Conservation (phyloP, 2,329 filamentous ascomycete species). For the Penicillium freii region DNA sequence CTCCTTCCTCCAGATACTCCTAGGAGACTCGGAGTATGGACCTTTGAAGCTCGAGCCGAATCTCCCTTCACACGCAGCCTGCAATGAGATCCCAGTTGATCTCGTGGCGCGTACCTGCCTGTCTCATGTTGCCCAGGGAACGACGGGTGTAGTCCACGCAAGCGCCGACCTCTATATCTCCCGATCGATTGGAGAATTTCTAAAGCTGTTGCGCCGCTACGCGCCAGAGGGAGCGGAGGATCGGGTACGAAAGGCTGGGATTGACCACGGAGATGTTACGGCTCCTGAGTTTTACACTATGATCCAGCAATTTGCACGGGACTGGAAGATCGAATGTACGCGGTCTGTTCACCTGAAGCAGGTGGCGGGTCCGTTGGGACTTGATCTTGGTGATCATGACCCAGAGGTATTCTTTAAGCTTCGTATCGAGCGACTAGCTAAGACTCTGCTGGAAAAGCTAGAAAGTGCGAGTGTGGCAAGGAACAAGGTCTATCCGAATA, state of each 20-base stretch:
- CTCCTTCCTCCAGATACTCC: conserved; percentile 10
- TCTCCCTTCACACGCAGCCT: conserved; percentile 1
- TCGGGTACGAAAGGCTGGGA: background rate
- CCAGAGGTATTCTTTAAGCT: conserved; percentile 3
- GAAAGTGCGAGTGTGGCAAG: background rate
- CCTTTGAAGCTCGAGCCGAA: background rate
- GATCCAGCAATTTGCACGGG: conserved; percentile 4
- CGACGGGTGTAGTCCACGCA: conserved; percentile 16
- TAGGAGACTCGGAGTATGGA: conserved; percentile 4
- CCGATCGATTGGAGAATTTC: background rate
- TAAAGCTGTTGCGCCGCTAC: background rate
- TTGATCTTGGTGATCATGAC: conserved; percentile 6
- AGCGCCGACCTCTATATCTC: conserved; percentile 4
- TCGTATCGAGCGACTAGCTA: conserved; percentile 3
- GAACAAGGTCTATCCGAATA: conserved; percentile 19
- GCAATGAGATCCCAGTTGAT: conserved; percentile 23
- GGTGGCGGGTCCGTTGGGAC: background rate
- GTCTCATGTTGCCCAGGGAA: conserved; percentile 13
- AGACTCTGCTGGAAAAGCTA: background rate
- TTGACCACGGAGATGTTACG: conserved; percentile 1
- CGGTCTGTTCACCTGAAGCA: conserved; percentile 1
- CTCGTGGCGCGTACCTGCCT: conserved; percentile 16
- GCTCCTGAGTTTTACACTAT: conserved; percentile 5
- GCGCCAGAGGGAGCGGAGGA: background rate
- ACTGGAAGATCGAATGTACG: conserved; percentile 11